Evolutionary conservation across 208 protist species (phyloP).

Genomic region (Acanthamoeba rhysodes): DNA sequence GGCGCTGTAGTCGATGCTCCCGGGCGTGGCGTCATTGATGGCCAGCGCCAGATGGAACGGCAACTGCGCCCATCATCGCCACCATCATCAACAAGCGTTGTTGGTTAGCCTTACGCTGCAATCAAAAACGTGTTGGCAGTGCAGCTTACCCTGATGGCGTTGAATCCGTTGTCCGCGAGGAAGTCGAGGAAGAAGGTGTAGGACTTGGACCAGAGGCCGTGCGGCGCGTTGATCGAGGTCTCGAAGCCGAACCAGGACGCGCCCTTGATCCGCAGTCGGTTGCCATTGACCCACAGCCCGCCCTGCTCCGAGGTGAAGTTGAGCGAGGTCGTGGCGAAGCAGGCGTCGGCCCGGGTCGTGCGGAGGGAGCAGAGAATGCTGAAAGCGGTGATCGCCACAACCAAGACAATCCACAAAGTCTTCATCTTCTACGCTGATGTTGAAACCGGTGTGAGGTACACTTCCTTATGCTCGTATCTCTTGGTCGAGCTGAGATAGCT

Average conservation of each 20-base stretch:
- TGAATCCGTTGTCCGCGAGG: conserved; percentile 10
- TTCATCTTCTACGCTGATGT: too few relatives aligned
- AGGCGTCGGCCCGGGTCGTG: neutral
- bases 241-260: conserved; percentile 71
- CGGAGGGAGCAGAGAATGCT: too few relatives aligned
- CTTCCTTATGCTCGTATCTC: too few relatives aligned
- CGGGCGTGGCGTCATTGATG: conserved; percentile 76
- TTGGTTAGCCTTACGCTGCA: too few relatives aligned
- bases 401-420: too few relatives aligned
- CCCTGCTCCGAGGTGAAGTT: conserved; percentile 61
- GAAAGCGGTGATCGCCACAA: too few relatives aligned
- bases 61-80: neutral
- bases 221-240: neutral
- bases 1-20: conserved; percentile 72
- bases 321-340: neutral
- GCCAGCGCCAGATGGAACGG: conserved; percentile 78
- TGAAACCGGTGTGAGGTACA: too few relatives aligned
- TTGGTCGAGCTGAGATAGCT: too few relatives aligned
- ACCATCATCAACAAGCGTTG: too few relatives aligned
- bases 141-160: neutral
- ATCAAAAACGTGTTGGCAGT: conserved; percentile 57
- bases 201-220: conserved; percentile 42
- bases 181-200: conserved; percentile 12
- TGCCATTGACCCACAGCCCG: conserved; percentile 18
- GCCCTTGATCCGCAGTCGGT: conserved; percentile 7